These are phyloP conservation scores for Cudoniella acicularis DNA, from an alignment of 495 filamentous ascomycete genomes.

Conservation along the genomic window DNA sequence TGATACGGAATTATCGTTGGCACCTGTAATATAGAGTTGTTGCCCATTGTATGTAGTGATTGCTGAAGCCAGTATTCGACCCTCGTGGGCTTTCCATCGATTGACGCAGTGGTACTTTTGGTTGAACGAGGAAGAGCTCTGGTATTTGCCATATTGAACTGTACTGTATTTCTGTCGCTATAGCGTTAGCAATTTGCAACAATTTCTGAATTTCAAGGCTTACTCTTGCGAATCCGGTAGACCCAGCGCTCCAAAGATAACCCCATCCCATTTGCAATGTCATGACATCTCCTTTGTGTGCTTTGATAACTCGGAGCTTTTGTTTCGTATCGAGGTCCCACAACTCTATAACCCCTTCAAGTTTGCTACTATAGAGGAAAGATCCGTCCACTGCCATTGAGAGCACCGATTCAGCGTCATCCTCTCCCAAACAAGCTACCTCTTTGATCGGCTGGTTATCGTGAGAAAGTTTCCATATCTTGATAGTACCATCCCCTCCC, in stretches of 20 bases:
- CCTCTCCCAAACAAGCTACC: slow-evolving; percentile 67
- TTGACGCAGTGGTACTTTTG: slow-evolving; percentile 81
- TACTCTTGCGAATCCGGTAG: slow-evolving; percentile 79
- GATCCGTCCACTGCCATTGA: slow-evolving; percentile 81
- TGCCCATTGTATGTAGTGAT: slow-evolving; percentile 61
- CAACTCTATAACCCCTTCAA: slow-evolving; percentile 87
- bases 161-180: slow-evolving; percentile 50
- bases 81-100: slow-evolving; percentile 82
- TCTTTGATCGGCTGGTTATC: slow-evolving; percentile 52
- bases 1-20: slow-evolving; percentile 83
- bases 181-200: slow-evolving; percentile 11
- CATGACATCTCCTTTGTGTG: slow-evolving; percentile 79
- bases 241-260: slow-evolving; percentile 77
- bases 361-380: slow-evolving; percentile 84
- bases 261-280: slow-evolving; percentile 79
- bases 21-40: slow-evolving; percentile 86
- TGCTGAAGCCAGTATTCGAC: slow-evolving; percentile 83
- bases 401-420: slow-evolving; percentile 74
- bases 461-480: slow-evolving; percentile 73
- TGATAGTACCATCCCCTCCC: slow-evolving; percentile 89
- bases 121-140: slow-evolving; percentile 63
- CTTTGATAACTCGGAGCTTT: slow-evolving; percentile 76
- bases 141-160: slow-evolving; percentile 49
- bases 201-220: slow-evolving; percentile 14
- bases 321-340: slow-evolving; percentile 97